Evolutionary conservation across 2,329 filamentous ascomycete species (phyloP).

Genomic region (Sporothrix inflata): DNA sequence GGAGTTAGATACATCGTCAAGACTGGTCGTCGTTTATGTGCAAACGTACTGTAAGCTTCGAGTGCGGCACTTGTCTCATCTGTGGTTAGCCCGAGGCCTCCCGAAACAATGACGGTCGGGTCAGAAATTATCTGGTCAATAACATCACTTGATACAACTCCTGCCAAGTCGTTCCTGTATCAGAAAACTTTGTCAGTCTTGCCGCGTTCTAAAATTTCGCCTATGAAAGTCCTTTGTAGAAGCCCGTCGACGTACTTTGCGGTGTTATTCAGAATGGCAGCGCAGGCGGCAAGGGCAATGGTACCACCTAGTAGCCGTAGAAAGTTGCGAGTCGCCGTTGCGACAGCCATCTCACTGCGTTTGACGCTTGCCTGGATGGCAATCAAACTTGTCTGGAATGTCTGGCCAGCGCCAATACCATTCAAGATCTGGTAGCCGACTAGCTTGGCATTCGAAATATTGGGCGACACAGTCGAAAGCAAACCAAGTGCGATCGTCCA

Average conservation of each 20-base stretch:
- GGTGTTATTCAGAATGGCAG: slow-evolving; percentile 15
- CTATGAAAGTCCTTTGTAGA: neutral
- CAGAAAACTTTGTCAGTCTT: no score
- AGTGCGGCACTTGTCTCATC: neutral
- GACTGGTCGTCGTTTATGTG: no score
- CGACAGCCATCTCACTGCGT: slow-evolving; percentile 8
- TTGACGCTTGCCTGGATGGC: slow-evolving; percentile 10
- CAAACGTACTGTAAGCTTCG: neutral
- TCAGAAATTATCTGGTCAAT: neutral
- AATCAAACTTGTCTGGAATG: neutral
- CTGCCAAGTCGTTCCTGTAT: neutral
- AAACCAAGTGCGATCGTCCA: slow-evolving; percentile 5
- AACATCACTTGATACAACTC: neutral
- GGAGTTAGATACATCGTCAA: no score
- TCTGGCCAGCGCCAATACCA: neutral
- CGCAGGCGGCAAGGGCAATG: neutral
- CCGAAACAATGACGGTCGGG: neutral
- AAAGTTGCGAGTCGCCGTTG: neutral
- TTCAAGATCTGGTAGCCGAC: slow-evolving; percentile 4
- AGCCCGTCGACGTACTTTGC: neutral
- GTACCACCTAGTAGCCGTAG: slow-evolving; percentile 5
- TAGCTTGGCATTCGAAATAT: neutral
- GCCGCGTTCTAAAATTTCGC: no score
- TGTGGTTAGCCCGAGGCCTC: neutral
- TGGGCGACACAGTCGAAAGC: neutral